These are phyloP conservation scores for Lentinula detonsa DNA, from an alignment of 768 basidiomycete species.

Conservation along the genomic window DNA sequence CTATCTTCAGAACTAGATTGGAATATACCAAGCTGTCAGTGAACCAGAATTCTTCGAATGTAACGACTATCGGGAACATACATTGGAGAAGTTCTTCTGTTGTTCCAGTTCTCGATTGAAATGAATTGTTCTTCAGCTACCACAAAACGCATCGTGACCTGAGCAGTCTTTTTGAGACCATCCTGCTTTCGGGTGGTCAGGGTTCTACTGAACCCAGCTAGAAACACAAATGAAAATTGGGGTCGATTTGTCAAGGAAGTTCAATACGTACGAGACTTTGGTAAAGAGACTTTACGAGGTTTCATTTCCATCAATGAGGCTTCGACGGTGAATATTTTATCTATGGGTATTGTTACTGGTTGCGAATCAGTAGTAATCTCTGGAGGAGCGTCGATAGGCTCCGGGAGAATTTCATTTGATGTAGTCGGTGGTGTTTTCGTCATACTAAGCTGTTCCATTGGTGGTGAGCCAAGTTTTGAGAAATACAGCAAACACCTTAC, in stretches of 20 bases:
- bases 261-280: background rate
- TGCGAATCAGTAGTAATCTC: background rate
- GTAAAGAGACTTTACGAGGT: background rate
- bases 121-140: background rate
- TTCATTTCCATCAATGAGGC: background rate
- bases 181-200: background rate
- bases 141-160: background rate
- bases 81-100: background rate
- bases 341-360: background rate
- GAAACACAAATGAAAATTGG: background rate
- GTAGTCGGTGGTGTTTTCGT: background rate
- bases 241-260: background rate
- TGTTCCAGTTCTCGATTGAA: background rate
- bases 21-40: background rate
- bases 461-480: background rate
- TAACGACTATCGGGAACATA: background rate
- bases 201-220: background rate
- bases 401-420: background rate
- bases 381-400: background rate
- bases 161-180: background rate
- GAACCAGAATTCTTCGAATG: background rate
- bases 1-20: background rate
- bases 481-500: background rate
- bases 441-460: too few relatives aligned
- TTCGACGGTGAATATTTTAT: background rate